Conservation (phyloP, 169 alveolate genomes). For the Babesia microti region DNA sequence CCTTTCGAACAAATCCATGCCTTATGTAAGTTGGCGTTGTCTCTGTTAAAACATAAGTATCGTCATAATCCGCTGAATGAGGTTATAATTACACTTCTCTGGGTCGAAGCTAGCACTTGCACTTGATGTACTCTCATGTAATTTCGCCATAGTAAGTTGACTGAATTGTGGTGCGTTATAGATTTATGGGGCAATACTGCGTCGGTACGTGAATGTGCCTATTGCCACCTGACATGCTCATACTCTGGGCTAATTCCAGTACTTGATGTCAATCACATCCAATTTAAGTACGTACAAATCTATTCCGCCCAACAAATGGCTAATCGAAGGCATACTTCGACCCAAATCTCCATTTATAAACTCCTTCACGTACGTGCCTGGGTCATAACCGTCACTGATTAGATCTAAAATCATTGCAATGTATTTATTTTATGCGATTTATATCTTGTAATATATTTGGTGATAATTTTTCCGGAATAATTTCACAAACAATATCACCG, state of each 20-base stretch:
- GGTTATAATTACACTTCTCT: slow-evolving; percentile 19
- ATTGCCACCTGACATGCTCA: not conserved
- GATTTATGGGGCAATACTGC: no score
- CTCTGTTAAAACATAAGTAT: slow-evolving; percentile 32
- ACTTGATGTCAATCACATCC: slow-evolving; percentile 23
- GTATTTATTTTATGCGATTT: no score
- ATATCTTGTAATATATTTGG: no score
- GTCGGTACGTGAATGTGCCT: not conserved
- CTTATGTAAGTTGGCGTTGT: slow-evolving; percentile 58
- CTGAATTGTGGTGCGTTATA: not conserved
- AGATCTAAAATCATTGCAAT: no score
- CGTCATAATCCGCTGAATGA: slow-evolving; percentile 15
- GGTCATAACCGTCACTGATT: no score
- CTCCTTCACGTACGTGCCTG: slow-evolving; percentile 73
- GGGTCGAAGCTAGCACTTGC: slow-evolving; percentile 37
- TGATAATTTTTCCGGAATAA: no score
- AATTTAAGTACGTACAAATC: slow-evolving; percentile 10
- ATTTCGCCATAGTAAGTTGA: not conserved
- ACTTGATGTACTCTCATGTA: no score
- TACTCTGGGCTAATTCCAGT: not conserved
- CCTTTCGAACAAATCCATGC: slow-evolving; percentile 71
- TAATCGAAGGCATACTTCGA: slow-evolving; percentile 66
- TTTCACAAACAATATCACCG: no score
- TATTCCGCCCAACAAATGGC: slow-evolving; percentile 35
- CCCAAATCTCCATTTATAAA: slow-evolving; percentile 73